Evolutionary conservation across 1,139 yeast genomes (phyloP), one percentile per base, ranked within the genome.

Genomic region (Blastobotrys arbuscula): DNA sequence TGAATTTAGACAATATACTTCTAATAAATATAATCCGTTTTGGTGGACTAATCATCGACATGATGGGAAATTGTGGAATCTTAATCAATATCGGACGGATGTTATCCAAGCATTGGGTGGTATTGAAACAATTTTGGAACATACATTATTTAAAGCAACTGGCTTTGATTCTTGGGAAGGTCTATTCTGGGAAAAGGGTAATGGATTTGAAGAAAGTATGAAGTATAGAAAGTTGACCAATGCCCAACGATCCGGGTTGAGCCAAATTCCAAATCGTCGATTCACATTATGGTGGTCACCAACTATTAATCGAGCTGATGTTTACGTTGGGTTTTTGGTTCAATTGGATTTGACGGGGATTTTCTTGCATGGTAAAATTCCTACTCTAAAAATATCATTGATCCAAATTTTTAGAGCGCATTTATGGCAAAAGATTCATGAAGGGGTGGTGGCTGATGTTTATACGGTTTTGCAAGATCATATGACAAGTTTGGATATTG

Each of bases 281-380:
- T 94, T 94, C 63, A 94, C 98, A 0, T 71, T 94, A 40, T 94
- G 99, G 99, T 94, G 99, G 99, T 89, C 97, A 1, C 99, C 99
- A 7, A 94, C 99, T 0, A 94, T 94, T 57, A 94, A 94, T 60
- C 78, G 99, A 58, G 98, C 98, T 4, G 92, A 94, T 61, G 98
- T 94, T 21, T 94, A 94, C 62, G 97, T 94, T 51, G 99, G 99
- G 33, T 94, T 92, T 71, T 75, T 89, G 64, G 98, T 94, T 30
- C 99, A 94, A 66, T 74, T 94, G 40, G 99, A 94, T 69, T 73
- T 94, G 60, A 94, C 99, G 0, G 99, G 98, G 60, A 92, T 94
- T 31, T 92, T 92, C 66, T 73, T 94, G 48, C 99, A 94, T 63
- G 99, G 99, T 59, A 94, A 94, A 66, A 94, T 94, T 55, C 99